Conservation (phyloP, 257 asterid genomes). For the Ajuga chamaepitys region DNA sequence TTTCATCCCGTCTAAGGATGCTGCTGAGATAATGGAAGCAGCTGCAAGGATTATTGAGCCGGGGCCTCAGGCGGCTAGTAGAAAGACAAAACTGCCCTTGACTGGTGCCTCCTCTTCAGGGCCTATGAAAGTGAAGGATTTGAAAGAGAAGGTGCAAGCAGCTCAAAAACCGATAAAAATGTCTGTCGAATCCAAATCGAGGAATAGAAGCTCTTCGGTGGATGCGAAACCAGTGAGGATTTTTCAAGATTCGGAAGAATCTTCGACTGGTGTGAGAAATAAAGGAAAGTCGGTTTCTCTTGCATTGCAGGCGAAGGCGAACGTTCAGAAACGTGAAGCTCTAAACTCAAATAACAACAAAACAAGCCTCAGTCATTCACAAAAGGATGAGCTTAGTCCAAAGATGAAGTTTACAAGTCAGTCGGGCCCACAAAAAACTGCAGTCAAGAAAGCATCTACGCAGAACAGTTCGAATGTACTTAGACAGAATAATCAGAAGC, state of each 20-base stretch:
- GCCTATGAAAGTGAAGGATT: conserved; percentile 53
- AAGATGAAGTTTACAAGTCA: conserved; percentile 43
- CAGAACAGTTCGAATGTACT: conserved; percentile 39
- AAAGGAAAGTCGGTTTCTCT: conserved; percentile 76
- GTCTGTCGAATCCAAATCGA: conserved; percentile 31
- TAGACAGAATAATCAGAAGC: conserved; percentile 83
- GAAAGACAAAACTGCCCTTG: conserved; percentile 35
- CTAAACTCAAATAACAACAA: conserved; percentile 25
- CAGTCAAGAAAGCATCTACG: conserved; percentile 35
- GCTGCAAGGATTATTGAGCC: conserved; percentile 77
- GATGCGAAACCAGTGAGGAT: conserved; percentile 31
- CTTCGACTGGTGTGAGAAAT: conserved; percentile 24
- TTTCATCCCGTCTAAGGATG: conserved; percentile 54
- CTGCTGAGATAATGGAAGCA: conserved; percentile 82
- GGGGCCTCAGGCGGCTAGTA: conserved; percentile 29
- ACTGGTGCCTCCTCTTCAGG: conserved; percentile 44
- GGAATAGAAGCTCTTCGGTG: conserved; percentile 36
- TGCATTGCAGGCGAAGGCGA: conserved; percentile 85
- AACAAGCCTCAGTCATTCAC: conserved; percentile 26
- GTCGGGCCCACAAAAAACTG: conserved; percentile 34
- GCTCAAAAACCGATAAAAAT: conserved; percentile 34
- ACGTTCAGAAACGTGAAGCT: conserved; percentile 76
- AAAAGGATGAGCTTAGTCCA: conserved; percentile 32
- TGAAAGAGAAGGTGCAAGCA: conserved; percentile 58
- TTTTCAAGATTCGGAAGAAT: conserved; percentile 35